Evolutionary conservation across 2,329 filamentous ascomycete species (phyloP).

Genomic region (Didymella segeticola): DNA sequence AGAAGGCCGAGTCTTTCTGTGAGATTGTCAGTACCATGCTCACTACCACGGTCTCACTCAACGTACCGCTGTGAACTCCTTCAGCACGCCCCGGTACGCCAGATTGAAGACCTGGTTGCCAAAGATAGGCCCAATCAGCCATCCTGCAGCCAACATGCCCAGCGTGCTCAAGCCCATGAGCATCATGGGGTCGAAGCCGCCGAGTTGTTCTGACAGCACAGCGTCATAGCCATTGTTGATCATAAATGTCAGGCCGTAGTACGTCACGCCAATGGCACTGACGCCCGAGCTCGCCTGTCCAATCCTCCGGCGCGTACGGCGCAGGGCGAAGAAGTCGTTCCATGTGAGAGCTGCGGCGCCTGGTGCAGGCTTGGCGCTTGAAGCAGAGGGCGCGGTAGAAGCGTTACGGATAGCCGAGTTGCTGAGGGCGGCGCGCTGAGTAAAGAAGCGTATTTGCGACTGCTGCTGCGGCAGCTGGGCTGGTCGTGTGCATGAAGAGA

Average conservation of each 20-base stretch:
- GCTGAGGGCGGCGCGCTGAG: slow-evolving; percentile 12
- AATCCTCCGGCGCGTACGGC: slow-evolving; percentile 82
- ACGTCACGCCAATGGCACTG: slow-evolving; percentile 68
- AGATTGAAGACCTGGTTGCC: slow-evolving; percentile 82
- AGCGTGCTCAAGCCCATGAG: slow-evolving; percentile 82
- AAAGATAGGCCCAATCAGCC: slow-evolving; percentile 83
- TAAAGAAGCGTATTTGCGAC: slow-evolving; percentile 21
- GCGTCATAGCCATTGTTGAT: slow-evolving; percentile 75
- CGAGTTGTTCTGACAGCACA: slow-evolving; percentile 69
- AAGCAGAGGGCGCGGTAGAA: slow-evolving; percentile 27
- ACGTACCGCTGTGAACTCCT: slow-evolving; percentile 73
- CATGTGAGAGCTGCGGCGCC: slow-evolving; percentile 60
- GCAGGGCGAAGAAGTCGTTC: slow-evolving; percentile 92
- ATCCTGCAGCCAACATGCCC: slow-evolving; percentile 79
- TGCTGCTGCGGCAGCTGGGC: slow-evolving; percentile 30
- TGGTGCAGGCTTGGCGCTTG: slow-evolving; percentile 23
- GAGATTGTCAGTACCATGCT: slow-evolving; percentile 1
- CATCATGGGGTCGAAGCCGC: slow-evolving; percentile 87
- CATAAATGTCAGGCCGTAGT: slow-evolving; percentile 69
- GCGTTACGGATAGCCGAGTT: slow-evolving; percentile 29
- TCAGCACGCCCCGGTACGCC: slow-evolving; percentile 73
- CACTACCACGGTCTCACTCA: neutral
- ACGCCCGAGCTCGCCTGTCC: slow-evolving; percentile 79
- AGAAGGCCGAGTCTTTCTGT: slow-evolving; percentile 93
- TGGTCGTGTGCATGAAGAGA: slow-evolving; percentile 38